Evolutionary conservation across 2,329 filamentous ascomycete species (phyloP), one percentile per base, ranked within the genome.

Genomic region (Sporothrix globosa): DNA sequence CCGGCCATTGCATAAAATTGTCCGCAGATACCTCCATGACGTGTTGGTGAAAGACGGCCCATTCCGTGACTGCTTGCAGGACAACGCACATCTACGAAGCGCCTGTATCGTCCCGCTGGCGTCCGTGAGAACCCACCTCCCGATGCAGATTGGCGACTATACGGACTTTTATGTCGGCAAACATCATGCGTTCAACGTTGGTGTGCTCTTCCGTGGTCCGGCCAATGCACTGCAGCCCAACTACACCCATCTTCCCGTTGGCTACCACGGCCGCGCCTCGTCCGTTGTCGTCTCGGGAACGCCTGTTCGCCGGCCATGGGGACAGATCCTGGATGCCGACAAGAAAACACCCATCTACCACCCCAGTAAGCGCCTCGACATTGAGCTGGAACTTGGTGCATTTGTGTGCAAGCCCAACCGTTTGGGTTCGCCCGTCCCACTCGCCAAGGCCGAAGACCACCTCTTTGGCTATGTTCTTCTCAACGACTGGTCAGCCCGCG

Each of bases 401-500:
- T 92, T 95, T 75, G 83, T 96, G 5, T 88, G 87, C 78, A 86
- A 81, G 63, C 82, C 84, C 0, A 93, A 91, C 75, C 79, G 83
- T 1, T 82, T 92, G 76, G 91, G 92, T 7, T 81, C 85, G 69
- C 85, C 88, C 0, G 84, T 96, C 24, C 79, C 83, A 0, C 85
- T 94, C 27, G 80, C 82, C 2, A 81, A 90, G 58, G 92, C 92
- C 0, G 88, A 90, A 68, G 86, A 92, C 21, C 84, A 89, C 75
- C 84, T 96, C 39, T 96, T 96, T 76, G 92, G 92, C 17, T 84
- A 92, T 34, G 92, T 96, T 0, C 80, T 96, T 70, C 86, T 96
- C 84, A 96, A 96, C 75, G 92, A 96, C 79, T 96, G 92, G 92
- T 92, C 90, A 69, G 92, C 92, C 4, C 83, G 92, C 73, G 92